Percentiles rank a stretch among this genome's conserved stretches.
phyloP scores from a whole-genome alignment of 768 basidiomycete genomes.

The Lentinula lateritia region DNA sequence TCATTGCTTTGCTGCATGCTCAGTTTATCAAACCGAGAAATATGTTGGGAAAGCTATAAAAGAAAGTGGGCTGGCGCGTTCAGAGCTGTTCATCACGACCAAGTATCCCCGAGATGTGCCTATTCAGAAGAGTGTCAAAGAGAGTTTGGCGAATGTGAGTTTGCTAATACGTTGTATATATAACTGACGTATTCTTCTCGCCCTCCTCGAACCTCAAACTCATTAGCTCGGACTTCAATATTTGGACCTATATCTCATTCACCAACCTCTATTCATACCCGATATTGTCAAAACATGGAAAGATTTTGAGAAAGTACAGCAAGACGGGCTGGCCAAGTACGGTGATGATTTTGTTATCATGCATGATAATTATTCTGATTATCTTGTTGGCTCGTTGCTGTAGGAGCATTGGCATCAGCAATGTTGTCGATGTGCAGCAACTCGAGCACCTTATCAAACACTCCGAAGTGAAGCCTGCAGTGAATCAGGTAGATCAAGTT shows the following conservation, averaged over 20 bases:
- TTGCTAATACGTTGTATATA: background rate
- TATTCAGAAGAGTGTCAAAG: constrained; percentile 33
- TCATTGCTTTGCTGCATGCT: constrained; percentile 28
- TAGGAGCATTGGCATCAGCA: constrained; percentile 80
- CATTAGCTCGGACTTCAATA: constrained; percentile 54
- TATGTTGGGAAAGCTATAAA: constrained; percentile 33
- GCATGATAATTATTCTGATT: background rate
- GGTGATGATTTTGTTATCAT: background rate
- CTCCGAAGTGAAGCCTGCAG: constrained; percentile 57
- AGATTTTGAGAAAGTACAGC: constrained; percentile 49
- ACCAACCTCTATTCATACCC: constrained; percentile 33
- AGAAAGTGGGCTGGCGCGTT: constrained; percentile 40
- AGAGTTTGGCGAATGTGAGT: constrained; percentile 47
- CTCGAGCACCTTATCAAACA: constrained; percentile 57
- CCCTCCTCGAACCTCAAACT: background rate
- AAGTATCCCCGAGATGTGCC: constrained; percentile 40
- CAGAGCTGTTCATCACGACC: constrained; percentile 46
- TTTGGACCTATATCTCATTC: constrained; percentile 71
- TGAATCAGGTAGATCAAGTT: constrained; percentile 49
- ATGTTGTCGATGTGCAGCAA: constrained; percentile 37
- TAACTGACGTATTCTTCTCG: background rate
- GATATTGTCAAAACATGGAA: constrained; percentile 43
- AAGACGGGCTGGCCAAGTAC: constrained; percentile 38
- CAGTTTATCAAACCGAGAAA: constrained; percentile 32
- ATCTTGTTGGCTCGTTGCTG: constrained; percentile 7